A percentile compares a stretch with the other conserved stretches of the same genome.
Evolutionary conservation across 2,329 filamentous ascomycete genomes (phyloP).

Genomic region (Xylaria sp.): DNA sequence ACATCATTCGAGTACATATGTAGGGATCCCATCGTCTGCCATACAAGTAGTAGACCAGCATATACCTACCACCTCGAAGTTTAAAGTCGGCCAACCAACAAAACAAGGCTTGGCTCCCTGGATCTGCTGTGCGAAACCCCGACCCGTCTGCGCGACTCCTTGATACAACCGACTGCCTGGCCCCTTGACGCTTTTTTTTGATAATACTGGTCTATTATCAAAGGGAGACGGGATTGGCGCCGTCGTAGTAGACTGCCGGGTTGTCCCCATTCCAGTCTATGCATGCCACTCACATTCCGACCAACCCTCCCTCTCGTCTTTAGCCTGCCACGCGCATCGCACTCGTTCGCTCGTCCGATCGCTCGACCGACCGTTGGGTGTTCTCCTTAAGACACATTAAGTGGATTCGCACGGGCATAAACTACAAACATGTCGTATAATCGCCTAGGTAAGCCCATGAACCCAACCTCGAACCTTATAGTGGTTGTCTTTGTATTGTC

Average conservation of each 20-base stretch:
- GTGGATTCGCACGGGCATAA: constrained; percentile 35
- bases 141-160: constrained; percentile 30
- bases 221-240: constrained; percentile 25
- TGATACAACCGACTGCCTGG: constrained; percentile 19
- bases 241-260: constrained; percentile 9
- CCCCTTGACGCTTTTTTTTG: constrained; percentile 9
- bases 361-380: constrained; percentile 17
- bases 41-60: neutral
- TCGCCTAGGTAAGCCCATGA: constrained; percentile 67
- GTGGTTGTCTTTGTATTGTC: constrained; percentile 37
- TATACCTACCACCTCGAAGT: constrained; percentile 9
- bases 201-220: constrained; percentile 32
- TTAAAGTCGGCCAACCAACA: constrained; percentile 14
- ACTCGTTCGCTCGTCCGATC: constrained; percentile 15
- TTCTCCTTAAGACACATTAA: constrained; percentile 32
- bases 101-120: constrained; percentile 18
- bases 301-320: constrained; percentile 18
- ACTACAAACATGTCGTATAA: constrained; percentile 74
- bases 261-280: constrained; percentile 36
- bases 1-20: neutral
- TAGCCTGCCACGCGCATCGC: constrained; percentile 33
- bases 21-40: constrained; percentile 15
- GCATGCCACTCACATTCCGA: constrained; percentile 35
- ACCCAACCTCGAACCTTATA: constrained; percentile 37
- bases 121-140: constrained; percentile 22